phyloP scores from a whole-genome alignment of 805 yeast species.

The Saccharomycopsis selenospora region DNA sequence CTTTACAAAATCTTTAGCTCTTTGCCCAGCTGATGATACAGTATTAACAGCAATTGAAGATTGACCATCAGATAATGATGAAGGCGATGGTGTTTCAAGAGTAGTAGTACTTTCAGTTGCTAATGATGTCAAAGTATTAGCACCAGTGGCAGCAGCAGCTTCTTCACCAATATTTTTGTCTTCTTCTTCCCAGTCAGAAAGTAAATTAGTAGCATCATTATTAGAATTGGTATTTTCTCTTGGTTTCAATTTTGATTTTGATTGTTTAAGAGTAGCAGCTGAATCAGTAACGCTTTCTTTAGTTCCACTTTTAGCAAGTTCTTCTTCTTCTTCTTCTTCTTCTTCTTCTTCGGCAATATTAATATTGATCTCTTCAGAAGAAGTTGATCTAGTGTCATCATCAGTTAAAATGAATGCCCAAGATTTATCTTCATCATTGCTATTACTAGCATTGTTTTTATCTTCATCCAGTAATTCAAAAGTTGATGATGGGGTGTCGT shows the following conservation, averaged over 20 bases:
- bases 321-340: background rate
- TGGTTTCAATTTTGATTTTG: too few species aligned
- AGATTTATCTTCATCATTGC: slow-evolving; percentile 6
- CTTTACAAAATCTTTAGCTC: background rate
- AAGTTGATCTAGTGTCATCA: slow-evolving; percentile 14
- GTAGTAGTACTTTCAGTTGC: too few species aligned
- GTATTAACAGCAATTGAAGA: background rate
- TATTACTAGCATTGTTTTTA: background rate
- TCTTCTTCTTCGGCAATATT: background rate
- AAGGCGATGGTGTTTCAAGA: too few species aligned
- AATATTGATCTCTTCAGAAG: slow-evolving; percentile 4
- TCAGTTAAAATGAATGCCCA: slow-evolving; percentile 18
- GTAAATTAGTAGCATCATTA: background rate
- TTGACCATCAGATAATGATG: too few species aligned
- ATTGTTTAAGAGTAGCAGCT: too few species aligned
- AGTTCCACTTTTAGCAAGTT: background rate
- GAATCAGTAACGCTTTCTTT: background rate
- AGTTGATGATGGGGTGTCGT: too few species aligned
- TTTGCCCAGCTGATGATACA: background rate
- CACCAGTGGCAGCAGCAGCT: background rate
- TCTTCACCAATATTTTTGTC: background rate
- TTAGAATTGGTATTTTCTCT: too few species aligned
- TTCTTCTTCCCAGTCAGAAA: slow-evolving; percentile 5
- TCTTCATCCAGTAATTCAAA: too few species aligned
- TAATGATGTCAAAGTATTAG: background rate